phyloP scores from a whole-genome alignment of 495 filamentous ascomycete genomes.

The Podospora pseudopauciseta region DNA sequence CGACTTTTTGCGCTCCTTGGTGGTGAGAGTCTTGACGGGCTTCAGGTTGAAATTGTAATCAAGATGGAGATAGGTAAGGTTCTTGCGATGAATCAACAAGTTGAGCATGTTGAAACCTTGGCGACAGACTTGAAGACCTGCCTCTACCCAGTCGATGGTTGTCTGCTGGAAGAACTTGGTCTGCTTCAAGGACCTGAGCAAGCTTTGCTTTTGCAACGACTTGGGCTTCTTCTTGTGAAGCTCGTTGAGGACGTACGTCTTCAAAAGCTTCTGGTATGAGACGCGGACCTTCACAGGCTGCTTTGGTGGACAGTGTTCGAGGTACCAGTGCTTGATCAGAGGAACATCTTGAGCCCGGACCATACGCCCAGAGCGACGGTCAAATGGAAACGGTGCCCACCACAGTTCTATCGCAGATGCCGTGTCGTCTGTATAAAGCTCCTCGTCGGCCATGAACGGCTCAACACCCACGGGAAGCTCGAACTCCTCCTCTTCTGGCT shows the following conservation, averaged over 20 bases:
- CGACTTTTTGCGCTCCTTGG: constrained; percentile 99
- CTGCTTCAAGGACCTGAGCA: constrained; percentile 82
- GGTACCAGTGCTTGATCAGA: constrained; percentile 96
- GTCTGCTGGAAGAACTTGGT: constrained; percentile 99
- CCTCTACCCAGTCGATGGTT: constrained; percentile 98
- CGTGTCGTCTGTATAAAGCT: constrained; percentile 85
- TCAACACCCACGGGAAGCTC: constrained; percentile 74
- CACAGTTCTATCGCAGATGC: constrained; percentile 89
- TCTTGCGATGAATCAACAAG: constrained; percentile 95
- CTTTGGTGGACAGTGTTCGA: constrained; percentile 83
- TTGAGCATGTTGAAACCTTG: constrained; percentile 99
- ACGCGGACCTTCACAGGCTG: constrained; percentile 97
- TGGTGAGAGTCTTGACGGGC: constrained; percentile 97
- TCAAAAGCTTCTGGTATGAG: constrained; percentile 98
- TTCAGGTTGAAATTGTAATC: constrained; percentile 99
- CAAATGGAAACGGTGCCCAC: constrained; percentile 98
- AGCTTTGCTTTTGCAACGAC: constrained; percentile 88
- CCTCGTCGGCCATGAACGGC: constrained; percentile 87
- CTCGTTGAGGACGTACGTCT: constrained; percentile 95
- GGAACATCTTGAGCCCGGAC: constrained; percentile 96
- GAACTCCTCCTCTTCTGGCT: constrained; percentile 71
- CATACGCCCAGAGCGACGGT: constrained; percentile 95
- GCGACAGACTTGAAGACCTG: constrained; percentile 94
- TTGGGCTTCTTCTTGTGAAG: constrained; percentile 93
- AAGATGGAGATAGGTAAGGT: constrained; percentile 95